phyloP scores from a whole-genome alignment of 1,139 yeast genomes.

The Sugiyamaella grinbergsii region DNA sequence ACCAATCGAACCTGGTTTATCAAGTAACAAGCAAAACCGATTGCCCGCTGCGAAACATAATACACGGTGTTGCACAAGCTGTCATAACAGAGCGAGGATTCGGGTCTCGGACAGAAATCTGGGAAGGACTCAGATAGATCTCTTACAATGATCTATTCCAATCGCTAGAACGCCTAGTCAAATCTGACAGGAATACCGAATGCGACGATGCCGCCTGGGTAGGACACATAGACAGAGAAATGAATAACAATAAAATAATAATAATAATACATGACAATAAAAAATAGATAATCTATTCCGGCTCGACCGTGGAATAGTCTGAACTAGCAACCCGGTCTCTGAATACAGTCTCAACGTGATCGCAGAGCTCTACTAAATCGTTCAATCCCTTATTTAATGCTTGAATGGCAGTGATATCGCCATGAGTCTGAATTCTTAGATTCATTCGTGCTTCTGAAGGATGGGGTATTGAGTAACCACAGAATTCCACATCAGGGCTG shows the following conservation, averaged over 20 bases:
- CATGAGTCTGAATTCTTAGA: constrained; percentile 92
- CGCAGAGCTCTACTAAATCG: constrained; percentile 80
- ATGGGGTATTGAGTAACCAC: constrained; percentile 99
- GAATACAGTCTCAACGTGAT: constrained; percentile 78
- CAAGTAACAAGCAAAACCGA: too few species aligned
- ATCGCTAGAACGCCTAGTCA: too few species aligned
- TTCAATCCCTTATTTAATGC: constrained; percentile 91
- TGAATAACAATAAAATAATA: background rate
- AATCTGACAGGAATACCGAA: too few species aligned
- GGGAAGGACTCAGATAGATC: constrained; percentile 62
- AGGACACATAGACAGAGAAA: too few species aligned
- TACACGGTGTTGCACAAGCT: too few species aligned
- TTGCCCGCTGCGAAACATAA: too few species aligned
- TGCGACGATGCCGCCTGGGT: too few species aligned
- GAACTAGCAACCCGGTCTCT: constrained; percentile 37
- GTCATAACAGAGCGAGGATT: constrained; percentile 60
- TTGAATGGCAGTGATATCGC: constrained; percentile 79
- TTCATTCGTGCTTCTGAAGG: constrained; percentile 92
- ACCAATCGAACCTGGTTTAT: too few species aligned
- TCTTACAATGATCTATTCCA: constrained; percentile 64
- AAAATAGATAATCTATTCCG: background rate
- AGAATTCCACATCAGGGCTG: constrained; percentile 90
- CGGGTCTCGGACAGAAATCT: constrained; percentile 54
- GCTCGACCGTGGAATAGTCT: constrained; percentile 15
- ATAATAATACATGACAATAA: constrained; percentile 9